A percentile compares a stretch with the other conserved stretches of the same genome.
Conservation (phyloP, 1,284 basidiomycete genomes). For the Pascua guehoae region DNA sequence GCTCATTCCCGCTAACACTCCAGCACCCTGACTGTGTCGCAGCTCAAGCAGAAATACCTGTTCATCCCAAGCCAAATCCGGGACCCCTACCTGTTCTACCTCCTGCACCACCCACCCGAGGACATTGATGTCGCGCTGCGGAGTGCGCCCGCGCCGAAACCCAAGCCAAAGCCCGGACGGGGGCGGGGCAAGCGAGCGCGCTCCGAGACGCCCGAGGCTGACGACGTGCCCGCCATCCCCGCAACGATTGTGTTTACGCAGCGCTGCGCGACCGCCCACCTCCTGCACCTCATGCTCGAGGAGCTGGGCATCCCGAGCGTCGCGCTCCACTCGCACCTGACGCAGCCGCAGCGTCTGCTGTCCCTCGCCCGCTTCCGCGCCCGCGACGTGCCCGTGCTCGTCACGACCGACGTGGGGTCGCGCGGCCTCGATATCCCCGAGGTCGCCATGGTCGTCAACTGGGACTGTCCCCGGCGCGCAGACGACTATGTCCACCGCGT, state of each 20-base stretch:
- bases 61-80: conserved; percentile 93
- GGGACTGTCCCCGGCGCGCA: conserved; percentile 73
- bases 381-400: conserved; percentile 80
- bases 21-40: conserved; percentile 79
- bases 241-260: conserved; percentile 95
- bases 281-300: conserved; percentile 76
- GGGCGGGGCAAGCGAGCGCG: conserved; percentile 26
- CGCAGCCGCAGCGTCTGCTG: conserved; percentile 75
- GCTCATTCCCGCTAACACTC: background rate
- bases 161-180: conserved; percentile 4
- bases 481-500: conserved; percentile 62
- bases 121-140: conserved; percentile 55
- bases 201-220: conserved; percentile 38
- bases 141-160: conserved; percentile 39
- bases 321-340: conserved; percentile 87
- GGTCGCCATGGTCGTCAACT: conserved; percentile 92
- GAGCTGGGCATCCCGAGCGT: conserved; percentile 77
- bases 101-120: conserved; percentile 82
- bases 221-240: conserved; percentile 58
- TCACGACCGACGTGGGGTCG: conserved; percentile 92
- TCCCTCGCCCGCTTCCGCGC: conserved; percentile 85
- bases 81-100: conserved; percentile 85
- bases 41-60: conserved; percentile 82
- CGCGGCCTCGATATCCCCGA: conserved; percentile 93
- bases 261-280: conserved; percentile 81